Evolutionary conservation across 768 basidiomycete species (phyloP).

Genomic region (Sporobolomyces roseus): DNA sequence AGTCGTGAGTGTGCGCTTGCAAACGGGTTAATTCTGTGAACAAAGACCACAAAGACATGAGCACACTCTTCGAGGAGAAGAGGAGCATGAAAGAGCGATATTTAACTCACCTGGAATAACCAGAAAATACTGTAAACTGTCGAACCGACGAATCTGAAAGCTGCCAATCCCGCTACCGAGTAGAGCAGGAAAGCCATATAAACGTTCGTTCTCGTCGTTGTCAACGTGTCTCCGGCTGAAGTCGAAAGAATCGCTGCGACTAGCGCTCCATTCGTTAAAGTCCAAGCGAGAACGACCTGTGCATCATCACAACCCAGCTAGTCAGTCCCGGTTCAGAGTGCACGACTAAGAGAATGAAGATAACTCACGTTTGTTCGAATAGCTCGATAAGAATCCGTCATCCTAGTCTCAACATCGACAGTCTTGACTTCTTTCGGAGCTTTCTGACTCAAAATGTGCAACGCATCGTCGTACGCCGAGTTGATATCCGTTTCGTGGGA

Average conservation of each 20-base stretch:
- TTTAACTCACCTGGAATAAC: constrained; percentile 19
- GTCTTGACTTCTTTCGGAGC: constrained; percentile 67
- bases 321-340: neutral
- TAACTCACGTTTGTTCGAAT: constrained; percentile 73
- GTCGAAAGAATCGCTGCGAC: constrained; percentile 43
- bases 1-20: too few relatives aligned
- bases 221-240: constrained; percentile 25
- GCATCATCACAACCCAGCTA: neutral
- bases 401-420: constrained; percentile 60
- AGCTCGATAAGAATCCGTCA: constrained; percentile 81
- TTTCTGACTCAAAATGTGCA: constrained; percentile 72
- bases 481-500: constrained; percentile 79
- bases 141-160: constrained; percentile 43
- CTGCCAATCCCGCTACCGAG: constrained; percentile 42
- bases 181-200: constrained; percentile 45
- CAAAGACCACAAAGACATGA: neutral
- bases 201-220: constrained; percentile 32
- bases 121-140: constrained; percentile 28
- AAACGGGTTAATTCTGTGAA: neutral
- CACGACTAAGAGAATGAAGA: neutral
- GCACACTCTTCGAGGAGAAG: neutral
- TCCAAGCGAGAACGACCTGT: constrained; percentile 78
- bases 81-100: neutral
- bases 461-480: constrained; percentile 84
- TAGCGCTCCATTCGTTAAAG: constrained; percentile 62